phyloP scores from a whole-genome alignment of 345 rosid genomes.

The Citrus sinensis region DNA sequence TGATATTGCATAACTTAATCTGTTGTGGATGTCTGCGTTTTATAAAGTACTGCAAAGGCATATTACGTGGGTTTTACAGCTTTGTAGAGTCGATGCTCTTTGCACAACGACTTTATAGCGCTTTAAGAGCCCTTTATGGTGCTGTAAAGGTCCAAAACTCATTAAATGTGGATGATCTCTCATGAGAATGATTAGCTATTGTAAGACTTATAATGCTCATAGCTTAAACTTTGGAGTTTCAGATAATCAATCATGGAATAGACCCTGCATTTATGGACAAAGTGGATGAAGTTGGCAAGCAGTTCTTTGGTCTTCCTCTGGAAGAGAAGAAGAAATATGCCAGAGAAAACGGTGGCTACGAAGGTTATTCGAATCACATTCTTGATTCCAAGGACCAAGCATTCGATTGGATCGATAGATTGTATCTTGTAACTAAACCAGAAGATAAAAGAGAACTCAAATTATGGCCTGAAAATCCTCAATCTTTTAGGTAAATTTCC shows the following conservation, averaged over 20 bases:
- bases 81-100: too few relatives aligned
- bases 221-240: slow-evolving; percentile 12
- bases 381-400: slow-evolving; percentile 57
- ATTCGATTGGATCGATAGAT: slow-evolving; percentile 66
- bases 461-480: slow-evolving; percentile 62
- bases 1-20: too few relatives aligned
- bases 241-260: slow-evolving; percentile 73
- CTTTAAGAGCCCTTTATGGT: too few relatives aligned
- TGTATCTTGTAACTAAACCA: slow-evolving; percentile 49
- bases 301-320: slow-evolving; percentile 54
- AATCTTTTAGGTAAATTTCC: slow-evolving; percentile 41
- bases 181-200: background rate
- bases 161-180: too few relatives aligned
- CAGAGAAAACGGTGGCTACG: slow-evolving; percentile 43
- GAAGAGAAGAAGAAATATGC: slow-evolving; percentile 55
- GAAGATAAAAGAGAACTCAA: slow-evolving; percentile 40
- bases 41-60: too few relatives aligned
- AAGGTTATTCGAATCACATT: slow-evolving; percentile 79
- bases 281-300: slow-evolving; percentile 37
- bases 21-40: too few relatives aligned
- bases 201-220: background rate
- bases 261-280: slow-evolving; percentile 39
- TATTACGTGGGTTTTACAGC: background rate
- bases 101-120: too few relatives aligned
- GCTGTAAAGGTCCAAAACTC: too few relatives aligned